These are phyloP conservation scores for Spathaspora sp. DNA, from an alignment of 1,139 yeast genomes.

Conservation along the genomic window DNA sequence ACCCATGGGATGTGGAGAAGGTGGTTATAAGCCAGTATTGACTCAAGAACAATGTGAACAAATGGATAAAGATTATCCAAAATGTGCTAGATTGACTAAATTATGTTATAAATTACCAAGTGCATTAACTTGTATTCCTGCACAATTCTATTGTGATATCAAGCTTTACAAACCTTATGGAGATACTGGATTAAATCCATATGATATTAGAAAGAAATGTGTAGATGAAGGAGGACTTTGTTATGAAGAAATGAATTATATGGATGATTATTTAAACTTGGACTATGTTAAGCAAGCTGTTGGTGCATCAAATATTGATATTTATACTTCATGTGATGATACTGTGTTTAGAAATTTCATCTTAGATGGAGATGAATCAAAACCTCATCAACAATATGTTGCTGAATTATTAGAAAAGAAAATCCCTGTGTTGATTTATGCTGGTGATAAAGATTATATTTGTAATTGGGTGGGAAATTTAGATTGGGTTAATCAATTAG, in stretches of 20 bases:
- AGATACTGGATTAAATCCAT: slow-evolving; percentile 74
- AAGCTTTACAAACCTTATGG: slow-evolving; percentile 19
- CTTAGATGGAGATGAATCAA: slow-evolving; percentile 68
- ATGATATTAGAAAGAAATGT: slow-evolving; percentile 86
- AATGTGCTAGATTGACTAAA: slow-evolving; percentile 77
- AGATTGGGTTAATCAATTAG: slow-evolving; percentile 72
- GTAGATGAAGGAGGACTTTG: slow-evolving; percentile 67
- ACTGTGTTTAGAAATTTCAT: slow-evolving; percentile 78
- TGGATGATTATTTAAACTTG: slow-evolving; percentile 36
- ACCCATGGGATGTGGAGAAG: slow-evolving; percentile 85
- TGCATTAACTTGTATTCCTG: slow-evolving; percentile 90
- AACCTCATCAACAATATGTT: slow-evolving; percentile 76
- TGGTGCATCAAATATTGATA: slow-evolving; percentile 83
- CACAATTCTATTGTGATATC: slow-evolving; percentile 60
- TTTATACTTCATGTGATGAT: slow-evolving; percentile 82
- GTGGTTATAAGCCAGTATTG: slow-evolving; percentile 71
- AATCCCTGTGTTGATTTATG: slow-evolving; percentile 72
- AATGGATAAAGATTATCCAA: slow-evolving; percentile 58
- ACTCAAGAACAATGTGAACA: slow-evolving; percentile 58
- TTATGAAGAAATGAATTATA: slow-evolving; percentile 43
- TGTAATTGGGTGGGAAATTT: slow-evolving; percentile 86
- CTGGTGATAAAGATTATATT: slow-evolving; percentile 84
- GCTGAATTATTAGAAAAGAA: slow-evolving; percentile 55
- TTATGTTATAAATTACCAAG: slow-evolving; percentile 76
- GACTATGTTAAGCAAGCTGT: slow-evolving; percentile 60